Evolutionary conservation across 2,329 filamentous ascomycete genomes (phyloP).

Genomic region (Calonectria multiphialidica): DNA sequence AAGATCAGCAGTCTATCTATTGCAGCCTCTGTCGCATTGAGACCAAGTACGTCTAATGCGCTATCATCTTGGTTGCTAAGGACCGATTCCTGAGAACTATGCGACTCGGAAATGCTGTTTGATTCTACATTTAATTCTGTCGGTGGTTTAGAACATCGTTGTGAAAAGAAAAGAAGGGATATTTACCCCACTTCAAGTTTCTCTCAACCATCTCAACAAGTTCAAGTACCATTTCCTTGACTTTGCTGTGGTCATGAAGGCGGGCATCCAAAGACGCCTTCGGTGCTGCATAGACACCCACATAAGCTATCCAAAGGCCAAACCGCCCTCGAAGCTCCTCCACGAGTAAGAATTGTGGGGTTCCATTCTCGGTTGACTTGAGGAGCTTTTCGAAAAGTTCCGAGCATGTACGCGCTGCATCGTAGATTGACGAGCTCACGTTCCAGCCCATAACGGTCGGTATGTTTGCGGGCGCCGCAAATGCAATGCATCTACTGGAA

Average conservation of each 20-base stretch:
- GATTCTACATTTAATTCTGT: not conserved
- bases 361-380: not conserved
- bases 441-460: not conserved
- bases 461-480: not conserved
- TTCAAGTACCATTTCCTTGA: slow-evolving; percentile 1
- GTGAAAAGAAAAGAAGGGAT: not conserved
- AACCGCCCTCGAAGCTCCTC: slow-evolving; percentile 1
- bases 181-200: not conserved
- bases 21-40: not conserved
- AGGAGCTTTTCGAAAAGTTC: not conserved
- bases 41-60: not conserved
- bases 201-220: not conserved
- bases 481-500: not conserved
- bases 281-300: not conserved
- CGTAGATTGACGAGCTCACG: not conserved
- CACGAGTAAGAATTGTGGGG: not conserved
- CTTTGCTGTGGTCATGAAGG: not conserved
- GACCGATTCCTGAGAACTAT: not conserved
- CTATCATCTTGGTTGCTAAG: not conserved
- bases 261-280: slow-evolving; percentile 10
- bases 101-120: not conserved
- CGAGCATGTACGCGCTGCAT: not conserved
- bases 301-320: not conserved
- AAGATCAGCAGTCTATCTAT: not conserved
- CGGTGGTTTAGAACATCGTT: not conserved